Evolutionary conservation across 495 filamentous ascomycete species (phyloP).

Genomic region (Podospora australis): DNA sequence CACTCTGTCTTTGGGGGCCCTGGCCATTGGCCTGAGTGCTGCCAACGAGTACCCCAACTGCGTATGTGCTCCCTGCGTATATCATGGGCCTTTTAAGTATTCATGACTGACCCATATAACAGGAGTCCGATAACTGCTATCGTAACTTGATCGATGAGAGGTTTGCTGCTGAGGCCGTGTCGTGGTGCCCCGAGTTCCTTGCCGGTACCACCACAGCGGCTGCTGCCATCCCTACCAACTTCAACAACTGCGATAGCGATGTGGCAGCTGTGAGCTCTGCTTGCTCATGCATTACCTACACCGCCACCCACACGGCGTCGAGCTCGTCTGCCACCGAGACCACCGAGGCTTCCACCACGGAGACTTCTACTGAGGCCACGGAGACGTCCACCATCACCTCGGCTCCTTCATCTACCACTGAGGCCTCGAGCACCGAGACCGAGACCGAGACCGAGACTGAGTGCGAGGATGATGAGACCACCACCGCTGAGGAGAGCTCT

Average conservation of each 20-base stretch:
- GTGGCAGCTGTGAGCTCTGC: conserved; percentile 26
- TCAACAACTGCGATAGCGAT: conserved; percentile 21
- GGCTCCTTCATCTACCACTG: no score
- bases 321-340: conserved; percentile 4
- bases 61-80: conserved; percentile 14
- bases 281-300: conserved; percentile 34
- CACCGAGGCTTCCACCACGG: conserved; percentile 21
- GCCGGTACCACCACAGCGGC: conserved; percentile 15
- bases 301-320: conserved; percentile 10
- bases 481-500: conserved; percentile 6
- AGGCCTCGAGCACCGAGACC: background rate
- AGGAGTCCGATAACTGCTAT: conserved; percentile 31
- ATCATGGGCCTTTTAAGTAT: no score
- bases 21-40: conserved; percentile 18
- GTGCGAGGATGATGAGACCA: conserved; percentile 2
- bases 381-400: conserved; percentile 3
- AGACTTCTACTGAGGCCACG: conserved; percentile 1
- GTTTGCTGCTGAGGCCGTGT: conserved; percentile 15
- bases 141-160: conserved; percentile 22
- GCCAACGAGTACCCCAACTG: conserved; percentile 28
- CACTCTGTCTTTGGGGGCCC: conserved; percentile 16
- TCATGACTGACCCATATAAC: conserved; percentile 2
- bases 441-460: conserved; percentile 1
- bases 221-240: conserved; percentile 20
- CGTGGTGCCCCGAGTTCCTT: conserved; percentile 24